phyloP scores from a whole-genome alignment of 495 filamentous ascomycete species.

The Cercophora sp. region DNA sequence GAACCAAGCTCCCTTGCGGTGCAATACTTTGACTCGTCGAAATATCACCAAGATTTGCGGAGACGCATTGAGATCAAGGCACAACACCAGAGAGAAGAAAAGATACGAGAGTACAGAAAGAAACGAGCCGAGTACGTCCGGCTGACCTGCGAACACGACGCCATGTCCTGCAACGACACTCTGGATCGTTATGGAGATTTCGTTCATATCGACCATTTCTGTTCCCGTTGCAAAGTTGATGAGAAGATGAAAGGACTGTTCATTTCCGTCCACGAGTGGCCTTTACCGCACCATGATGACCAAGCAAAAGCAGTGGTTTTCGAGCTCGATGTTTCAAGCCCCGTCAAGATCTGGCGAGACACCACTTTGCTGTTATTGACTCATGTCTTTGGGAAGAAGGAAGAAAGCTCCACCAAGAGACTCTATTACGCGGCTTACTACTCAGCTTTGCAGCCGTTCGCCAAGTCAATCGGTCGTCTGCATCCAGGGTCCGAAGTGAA shows the following conservation, averaged over 20 bases:
- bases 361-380: no score
- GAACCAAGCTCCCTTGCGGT: conserved; percentile 52
- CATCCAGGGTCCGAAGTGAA: background rate
- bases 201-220: no score
- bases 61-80: conserved; percentile 40
- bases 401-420: no score
- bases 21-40: conserved; percentile 49
- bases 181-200: no score
- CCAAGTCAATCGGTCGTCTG: background rate
- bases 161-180: no score
- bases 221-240: no score
- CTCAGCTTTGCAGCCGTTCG: background rate
- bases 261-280: conserved; percentile 60
- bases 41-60: conserved; percentile 36
- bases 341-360: conserved; percentile 44
- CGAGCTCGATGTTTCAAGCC: conserved; percentile 50
- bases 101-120: conserved; percentile 45
- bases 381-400: no score
- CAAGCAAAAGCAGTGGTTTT: conserved; percentile 51
- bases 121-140: no score
- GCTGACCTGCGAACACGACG: no score
- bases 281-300: conserved; percentile 38
- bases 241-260: no score
- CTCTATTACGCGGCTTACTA: background rate
- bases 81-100: conserved; percentile 24